Percentiles rank a stretch among this genome's conserved stretches.
Evolutionary conservation across 371 early-diverging fungal species (phyloP).

Genomic region (Mortierella sp.): DNA sequence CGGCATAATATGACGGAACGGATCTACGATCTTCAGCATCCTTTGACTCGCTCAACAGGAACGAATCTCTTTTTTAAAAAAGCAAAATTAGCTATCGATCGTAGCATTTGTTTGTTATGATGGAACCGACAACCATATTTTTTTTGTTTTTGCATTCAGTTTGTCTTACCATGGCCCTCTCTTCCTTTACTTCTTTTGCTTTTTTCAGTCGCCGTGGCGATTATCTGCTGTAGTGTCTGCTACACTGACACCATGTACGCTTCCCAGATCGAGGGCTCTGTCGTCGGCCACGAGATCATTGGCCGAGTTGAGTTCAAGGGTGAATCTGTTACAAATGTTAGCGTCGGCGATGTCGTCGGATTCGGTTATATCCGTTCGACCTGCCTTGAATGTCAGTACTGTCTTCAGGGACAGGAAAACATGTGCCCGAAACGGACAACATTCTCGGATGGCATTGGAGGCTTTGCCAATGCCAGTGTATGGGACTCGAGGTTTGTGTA

Average conservation of each 20-base stretch:
- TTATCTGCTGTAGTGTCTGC: constrained; percentile 67
- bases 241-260: constrained; percentile 60
- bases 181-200: neutral
- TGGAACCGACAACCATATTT: too few species aligned
- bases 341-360: constrained; percentile 66
- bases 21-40: too few species aligned
- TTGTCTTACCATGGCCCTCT: neutral
- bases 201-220: constrained; percentile 56
- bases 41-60: too few species aligned
- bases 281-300: constrained; percentile 64
- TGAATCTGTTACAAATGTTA: constrained; percentile 55
- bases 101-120: too few species aligned
- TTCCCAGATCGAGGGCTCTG: constrained; percentile 18
- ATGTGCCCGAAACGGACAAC: constrained; percentile 57
- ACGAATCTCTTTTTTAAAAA: too few species aligned
- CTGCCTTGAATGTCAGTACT: constrained; percentile 59
- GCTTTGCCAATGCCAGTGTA: constrained; percentile 58
- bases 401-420: constrained; percentile 60
- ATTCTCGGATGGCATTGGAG: constrained; percentile 65
- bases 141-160: neutral
- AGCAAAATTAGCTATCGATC: too few species aligned
- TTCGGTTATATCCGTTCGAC: constrained; percentile 57
- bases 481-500: constrained; percentile 64
- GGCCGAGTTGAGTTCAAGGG: constrained; percentile 61
- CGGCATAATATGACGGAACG: too few species aligned